Base-by-base conservation (phyloP, 345 rosid genomes). In the Syzygium grande region DNA sequence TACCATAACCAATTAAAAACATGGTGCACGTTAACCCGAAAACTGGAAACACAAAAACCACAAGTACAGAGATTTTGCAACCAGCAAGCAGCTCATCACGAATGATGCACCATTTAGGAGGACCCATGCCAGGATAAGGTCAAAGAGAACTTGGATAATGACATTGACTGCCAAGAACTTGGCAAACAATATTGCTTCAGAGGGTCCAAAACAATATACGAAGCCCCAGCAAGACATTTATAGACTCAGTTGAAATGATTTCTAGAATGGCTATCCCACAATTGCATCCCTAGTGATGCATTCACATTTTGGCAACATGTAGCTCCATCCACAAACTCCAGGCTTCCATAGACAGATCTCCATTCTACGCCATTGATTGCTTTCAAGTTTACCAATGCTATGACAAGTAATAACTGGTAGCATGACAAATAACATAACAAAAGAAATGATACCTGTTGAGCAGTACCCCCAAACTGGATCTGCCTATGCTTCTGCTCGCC, bases 401-500 rank as follows among this genome's bases (percentile, higher is more conserved):
- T 38, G 11, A 73, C 49, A 17, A 34, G 49, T 17, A 65, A 65
- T 30, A 30, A 68, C 46, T 15, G 79, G 46, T 30, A 68, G 79
- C 49, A 73, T 1, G 49, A 10, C 27, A 38, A 43, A 73, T 73
- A 38, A 73, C 49, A 5, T 19, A 73, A 73, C n/a, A 25, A 73
- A 34, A 14, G 51, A 41, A 34, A 68, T 51, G 51, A 51, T 88
- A 95, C 97, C 95, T 95, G 96, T 52, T 93, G 92, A 54, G 96
- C 90, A 86, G 90, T 92, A 52, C 97, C 97, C 85, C 92, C 93
- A 88, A 95, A 93, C 87, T 92, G 97, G 89, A 94, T 91, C 83
- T 91, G 93, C 91, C 97, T 89, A n/a, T 90, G 93, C 30, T 90
- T 91, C 89, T 93, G 94, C 77, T 90, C 94, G 41, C 95, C 97